A percentile compares a stretch with the other conserved stretches of the same genome.
phyloP scores from a whole-genome alignment of 2,329 filamentous ascomycete genomes.

The Alternaria brassicicola region DNA sequence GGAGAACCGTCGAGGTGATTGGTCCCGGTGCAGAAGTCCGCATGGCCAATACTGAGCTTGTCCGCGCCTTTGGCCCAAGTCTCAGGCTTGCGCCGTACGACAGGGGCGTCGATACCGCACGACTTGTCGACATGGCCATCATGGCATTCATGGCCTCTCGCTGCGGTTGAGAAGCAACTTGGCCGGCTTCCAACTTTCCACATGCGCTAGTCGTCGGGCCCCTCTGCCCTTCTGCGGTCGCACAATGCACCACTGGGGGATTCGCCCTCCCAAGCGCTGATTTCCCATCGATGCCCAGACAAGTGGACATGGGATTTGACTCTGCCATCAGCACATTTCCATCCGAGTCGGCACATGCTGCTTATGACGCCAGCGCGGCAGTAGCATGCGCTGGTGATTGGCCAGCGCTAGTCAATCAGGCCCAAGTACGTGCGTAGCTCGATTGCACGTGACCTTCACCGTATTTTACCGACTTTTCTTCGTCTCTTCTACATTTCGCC shows the following conservation, averaged over 20 bases:
- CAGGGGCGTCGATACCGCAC: neutral
- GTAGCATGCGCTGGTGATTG: neutral
- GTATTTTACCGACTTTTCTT: no score
- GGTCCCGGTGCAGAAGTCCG: conserved; percentile 8
- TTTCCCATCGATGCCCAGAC: neutral
- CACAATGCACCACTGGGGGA: neutral
- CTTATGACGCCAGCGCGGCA: neutral
- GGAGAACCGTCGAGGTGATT: neutral
- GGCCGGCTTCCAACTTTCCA: neutral
- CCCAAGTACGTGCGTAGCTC: no score
- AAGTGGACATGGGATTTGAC: neutral
- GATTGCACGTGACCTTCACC: no score
- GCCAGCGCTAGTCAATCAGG: no score
- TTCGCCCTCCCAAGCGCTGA: neutral
- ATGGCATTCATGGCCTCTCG: neutral
- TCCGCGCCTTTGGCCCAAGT: neutral
- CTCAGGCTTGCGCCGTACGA: neutral
- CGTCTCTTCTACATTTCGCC: no score
- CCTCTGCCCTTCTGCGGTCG: neutral
- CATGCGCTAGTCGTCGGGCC: neutral
- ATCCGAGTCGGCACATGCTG: neutral
- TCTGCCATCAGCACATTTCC: neutral
- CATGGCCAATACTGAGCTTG: neutral
- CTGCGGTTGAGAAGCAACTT: neutral
- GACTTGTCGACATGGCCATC: neutral